phyloP scores from a whole-genome alignment of 176 grass and related monocot genomes.

The Alopecurus myosuroides region DNA sequence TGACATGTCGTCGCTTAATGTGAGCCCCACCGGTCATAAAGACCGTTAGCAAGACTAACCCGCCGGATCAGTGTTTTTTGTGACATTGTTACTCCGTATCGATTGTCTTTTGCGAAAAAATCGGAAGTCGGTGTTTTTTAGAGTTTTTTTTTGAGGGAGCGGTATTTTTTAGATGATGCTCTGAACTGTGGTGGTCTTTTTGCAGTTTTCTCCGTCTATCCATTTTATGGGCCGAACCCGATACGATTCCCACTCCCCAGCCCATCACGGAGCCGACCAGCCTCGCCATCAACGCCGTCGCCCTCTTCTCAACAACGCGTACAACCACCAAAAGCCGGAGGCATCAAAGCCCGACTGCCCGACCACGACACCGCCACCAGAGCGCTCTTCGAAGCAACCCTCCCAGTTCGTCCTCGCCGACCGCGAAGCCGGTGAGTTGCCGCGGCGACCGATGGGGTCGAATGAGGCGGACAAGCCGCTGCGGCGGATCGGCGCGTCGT shows the following conservation, averaged over 20 bases:
- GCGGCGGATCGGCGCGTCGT: conserved; percentile 64
- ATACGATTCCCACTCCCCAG: background rate
- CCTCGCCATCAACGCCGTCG: background rate
- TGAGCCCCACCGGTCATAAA: too few species aligned
- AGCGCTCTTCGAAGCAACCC: background rate
- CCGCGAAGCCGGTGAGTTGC: background rate
- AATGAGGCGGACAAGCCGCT: conserved; percentile 68
- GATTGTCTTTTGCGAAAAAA: too few species aligned
- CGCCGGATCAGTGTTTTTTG: too few species aligned
- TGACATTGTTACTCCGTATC: too few species aligned
- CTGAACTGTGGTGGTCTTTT: too few species aligned
- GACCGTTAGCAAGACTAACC: too few species aligned
- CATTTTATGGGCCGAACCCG: background rate
- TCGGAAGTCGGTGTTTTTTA: too few species aligned
- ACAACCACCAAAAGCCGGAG: background rate
- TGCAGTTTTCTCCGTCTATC: too few species aligned
- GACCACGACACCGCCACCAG: background rate
- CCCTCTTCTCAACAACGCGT: background rate
- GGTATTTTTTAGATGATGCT: too few species aligned
- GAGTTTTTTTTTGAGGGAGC: too few species aligned
- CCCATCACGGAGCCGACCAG: background rate
- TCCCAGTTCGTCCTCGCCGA: background rate
- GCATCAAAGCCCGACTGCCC: background rate
- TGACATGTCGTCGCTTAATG: too few species aligned
- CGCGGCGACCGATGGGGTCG: conserved; percentile 26